phyloP scores from a whole-genome alignment of 257 asterid species.

The Salvia rosmarinus region DNA sequence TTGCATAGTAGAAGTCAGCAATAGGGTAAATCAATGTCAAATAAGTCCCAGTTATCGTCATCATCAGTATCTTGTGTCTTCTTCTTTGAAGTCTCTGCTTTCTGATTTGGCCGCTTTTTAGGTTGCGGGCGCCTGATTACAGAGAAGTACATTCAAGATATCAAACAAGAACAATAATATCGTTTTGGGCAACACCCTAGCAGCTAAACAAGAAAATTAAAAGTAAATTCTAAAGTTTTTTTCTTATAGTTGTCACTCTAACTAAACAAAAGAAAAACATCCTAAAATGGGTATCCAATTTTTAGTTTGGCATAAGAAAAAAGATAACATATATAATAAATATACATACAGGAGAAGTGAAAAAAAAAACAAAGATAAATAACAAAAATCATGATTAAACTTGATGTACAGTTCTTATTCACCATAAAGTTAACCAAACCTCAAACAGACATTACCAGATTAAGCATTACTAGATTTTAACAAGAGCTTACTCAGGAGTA shows the following conservation, averaged over 20 bases:
- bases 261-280: background rate
- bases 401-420: background rate
- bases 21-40: constrained; percentile 51
- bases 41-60: constrained; percentile 61
- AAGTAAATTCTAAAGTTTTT: background rate
- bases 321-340: too few species aligned
- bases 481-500: background rate
- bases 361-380: background rate
- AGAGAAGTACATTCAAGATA: background rate
- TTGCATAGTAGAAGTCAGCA: constrained; percentile 28
- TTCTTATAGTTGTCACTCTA: background rate
- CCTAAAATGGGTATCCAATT: background rate
- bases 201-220: background rate
- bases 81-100: constrained; percentile 33
- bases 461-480: background rate
- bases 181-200: background rate
- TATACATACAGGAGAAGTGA: background rate
- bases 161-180: background rate
- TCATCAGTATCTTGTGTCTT: constrained; percentile 38
- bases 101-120: constrained; percentile 32
- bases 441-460: background rate
- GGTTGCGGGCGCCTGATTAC: constrained; percentile 44
- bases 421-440: background rate
- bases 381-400: background rate
- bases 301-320: background rate